Evolutionary conservation across 768 basidiomycete species (phyloP), one percentile per base, ranked within the genome.

Genomic region (Suillus subluteus): DNA sequence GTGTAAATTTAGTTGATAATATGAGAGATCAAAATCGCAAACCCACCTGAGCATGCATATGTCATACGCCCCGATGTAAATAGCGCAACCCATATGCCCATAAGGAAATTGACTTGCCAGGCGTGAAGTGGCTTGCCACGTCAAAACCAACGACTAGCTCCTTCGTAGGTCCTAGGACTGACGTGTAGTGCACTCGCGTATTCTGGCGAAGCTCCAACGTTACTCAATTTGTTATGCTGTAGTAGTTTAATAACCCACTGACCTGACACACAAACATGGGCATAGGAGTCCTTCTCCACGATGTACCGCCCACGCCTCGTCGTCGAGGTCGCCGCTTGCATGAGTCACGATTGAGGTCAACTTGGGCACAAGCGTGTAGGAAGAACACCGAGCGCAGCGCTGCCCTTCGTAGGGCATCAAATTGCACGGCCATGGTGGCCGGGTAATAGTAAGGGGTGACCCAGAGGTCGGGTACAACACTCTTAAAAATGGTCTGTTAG

Each of bases 1-100:
- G 96, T 98, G 65, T 96, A 97, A 78, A 98, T 98, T 83, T 99
- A 96, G 62, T 88, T 87, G 72, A 91, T 82, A 74, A 99, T 97
- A 79, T 99, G 96, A 26, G 90, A 48, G 50, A 52, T 16, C 50
- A 52, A 52, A 30, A 54, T 8, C 18, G 2, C 18, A 32, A 32
- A 55, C 30, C 32, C 54, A 55, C 32, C 32, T 32, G 18, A 55
- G 11, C 54, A 55, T 32, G 54, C 30, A 55, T 35, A 35, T 55
- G 30, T 48, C 62, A 62, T 62, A 46, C 61, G 13, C 23, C 44
- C 62, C 13, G 40, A 15, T n/a, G 41, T 18, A 43, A 43, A 23
- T 38, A 23, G 40, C 16, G 41, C 62, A 30, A 11, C 6, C 48
- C 48, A 52, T 23, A n/a, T 48, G 46, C 11, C n/a, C 35, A 35